Percentiles rank a stretch among this genome's conserved stretches.
Evolutionary conservation across 148 eudicot genomes (phyloP).

Genomic region (Oxyria digyna): DNA sequence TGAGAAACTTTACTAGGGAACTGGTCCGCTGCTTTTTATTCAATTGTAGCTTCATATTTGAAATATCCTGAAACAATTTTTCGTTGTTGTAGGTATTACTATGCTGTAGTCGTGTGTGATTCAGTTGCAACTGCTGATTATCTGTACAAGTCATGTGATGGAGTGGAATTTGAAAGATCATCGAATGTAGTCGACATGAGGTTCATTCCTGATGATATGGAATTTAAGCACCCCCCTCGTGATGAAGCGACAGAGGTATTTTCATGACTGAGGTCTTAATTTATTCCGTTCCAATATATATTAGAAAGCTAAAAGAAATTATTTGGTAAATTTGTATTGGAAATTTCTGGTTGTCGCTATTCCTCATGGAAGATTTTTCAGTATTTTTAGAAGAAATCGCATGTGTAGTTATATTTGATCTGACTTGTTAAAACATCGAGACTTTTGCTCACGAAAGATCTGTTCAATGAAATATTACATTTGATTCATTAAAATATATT

Average conservation of each 20-base stretch:
- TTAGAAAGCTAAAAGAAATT: background rate
- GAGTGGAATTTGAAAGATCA: conserved; percentile 83
- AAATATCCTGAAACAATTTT: background rate
- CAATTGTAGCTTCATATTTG: background rate
- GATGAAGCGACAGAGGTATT: conserved; percentile 87
- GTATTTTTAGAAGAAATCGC: background rate
- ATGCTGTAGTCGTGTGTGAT: conserved; percentile 92
- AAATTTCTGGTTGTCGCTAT: background rate
- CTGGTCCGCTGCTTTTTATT: background rate
- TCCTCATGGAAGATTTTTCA: background rate
- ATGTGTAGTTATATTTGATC: background rate
- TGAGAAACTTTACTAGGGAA: background rate
- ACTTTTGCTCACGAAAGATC: background rate
- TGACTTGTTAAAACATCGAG: background rate
- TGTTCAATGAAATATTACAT: background rate
- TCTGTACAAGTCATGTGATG: conserved; percentile 80
- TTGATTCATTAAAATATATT: background rate
- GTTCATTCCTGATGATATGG: conserved; percentile 91
- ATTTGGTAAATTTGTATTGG: background rate
- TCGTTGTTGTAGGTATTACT: conserved; percentile 50
- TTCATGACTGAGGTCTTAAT: background rate
- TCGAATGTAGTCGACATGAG: conserved; percentile 84
- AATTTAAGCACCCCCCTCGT: conserved; percentile 70
- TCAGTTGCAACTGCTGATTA: conserved; percentile 82
- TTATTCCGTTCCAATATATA: background rate